Conservation (phyloP, 768 basidiomycete species). For the Leccinellum rugosiceps region DNA sequence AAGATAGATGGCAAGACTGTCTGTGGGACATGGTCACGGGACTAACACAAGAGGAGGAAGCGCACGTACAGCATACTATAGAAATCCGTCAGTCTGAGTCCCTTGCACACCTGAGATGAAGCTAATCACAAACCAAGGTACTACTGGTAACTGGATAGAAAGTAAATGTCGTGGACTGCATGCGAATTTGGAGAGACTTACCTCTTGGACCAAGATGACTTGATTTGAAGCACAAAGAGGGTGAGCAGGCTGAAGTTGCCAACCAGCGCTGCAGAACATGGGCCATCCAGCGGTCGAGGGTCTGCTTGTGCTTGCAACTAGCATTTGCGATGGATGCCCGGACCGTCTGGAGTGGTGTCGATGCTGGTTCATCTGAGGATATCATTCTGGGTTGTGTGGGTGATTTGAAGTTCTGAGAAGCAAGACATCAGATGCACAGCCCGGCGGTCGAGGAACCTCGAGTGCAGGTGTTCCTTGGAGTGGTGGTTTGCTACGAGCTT, state of each 20-base stretch:
- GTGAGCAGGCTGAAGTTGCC: conserved; percentile 65
- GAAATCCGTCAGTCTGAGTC: neutral
- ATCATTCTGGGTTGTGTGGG: conserved; percentile 28
- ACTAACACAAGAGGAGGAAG: neutral
- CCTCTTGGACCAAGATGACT: conserved; percentile 83
- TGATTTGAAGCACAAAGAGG: conserved; percentile 85
- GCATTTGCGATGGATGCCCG: conserved; percentile 37
- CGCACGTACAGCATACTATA: conserved; percentile 65
- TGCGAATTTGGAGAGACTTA: conserved; percentile 37
- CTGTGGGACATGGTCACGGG: conserved; percentile 33
- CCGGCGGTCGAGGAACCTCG: conserved; percentile 24
- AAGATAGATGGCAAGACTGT: conserved; percentile 92
- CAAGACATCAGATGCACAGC: too few relatives aligned
- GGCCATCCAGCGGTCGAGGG: conserved; percentile 91
- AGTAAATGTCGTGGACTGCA: conserved; percentile 2
- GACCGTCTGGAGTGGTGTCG: conserved; percentile 27
- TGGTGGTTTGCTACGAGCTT: conserved; percentile 23
- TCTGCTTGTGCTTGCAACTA: conserved; percentile 80
- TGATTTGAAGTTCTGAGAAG: too few relatives aligned
- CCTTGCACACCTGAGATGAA: neutral
- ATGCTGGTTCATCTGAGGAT: conserved; percentile 32
- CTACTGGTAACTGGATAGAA: conserved; percentile 66
- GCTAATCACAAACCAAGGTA: conserved; percentile 71
- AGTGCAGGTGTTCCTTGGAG: conserved; percentile 17
- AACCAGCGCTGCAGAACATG: conserved; percentile 89